Percentiles rank a stretch among this genome's conserved stretches.
phyloP scores from a whole-genome alignment of 2,329 filamentous ascomycete species.

The Tympanopsis confertula region DNA sequence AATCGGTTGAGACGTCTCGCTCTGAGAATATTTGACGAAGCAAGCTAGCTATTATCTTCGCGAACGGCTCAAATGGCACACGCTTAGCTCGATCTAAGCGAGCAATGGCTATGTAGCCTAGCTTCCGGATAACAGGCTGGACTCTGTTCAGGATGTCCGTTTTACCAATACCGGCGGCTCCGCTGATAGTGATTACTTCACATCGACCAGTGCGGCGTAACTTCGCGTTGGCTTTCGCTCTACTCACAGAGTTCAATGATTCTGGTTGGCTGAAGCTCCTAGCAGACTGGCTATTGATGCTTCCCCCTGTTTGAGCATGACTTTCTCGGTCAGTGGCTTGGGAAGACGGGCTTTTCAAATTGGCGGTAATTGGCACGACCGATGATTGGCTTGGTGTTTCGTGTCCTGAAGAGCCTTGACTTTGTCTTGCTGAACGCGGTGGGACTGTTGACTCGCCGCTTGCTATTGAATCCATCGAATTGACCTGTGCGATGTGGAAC shows the following conservation, averaged over 20 bases:
- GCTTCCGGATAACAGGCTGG: conserved; percentile 39
- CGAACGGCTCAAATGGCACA: conserved; percentile 48
- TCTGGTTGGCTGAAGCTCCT: no score
- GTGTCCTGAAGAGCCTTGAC: no score
- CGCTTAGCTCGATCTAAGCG: conserved; percentile 47
- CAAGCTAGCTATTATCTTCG: conserved; percentile 44
- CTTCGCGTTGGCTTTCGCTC: conserved; percentile 30
- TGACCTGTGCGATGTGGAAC: conserved; percentile 14
- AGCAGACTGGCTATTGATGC: no score
- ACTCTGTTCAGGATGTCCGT: conserved; percentile 46
- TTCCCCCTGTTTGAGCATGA: conserved; percentile 15
- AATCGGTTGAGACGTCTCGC: conserved; percentile 46
- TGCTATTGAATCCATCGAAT: conserved; percentile 19
- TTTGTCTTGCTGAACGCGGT: conserved; percentile 16
- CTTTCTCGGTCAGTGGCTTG: conserved; percentile 24
- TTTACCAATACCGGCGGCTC: conserved; percentile 46
- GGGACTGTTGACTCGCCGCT: conserved; percentile 19
- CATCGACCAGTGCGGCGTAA: conserved; percentile 36
- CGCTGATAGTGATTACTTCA: conserved; percentile 45
- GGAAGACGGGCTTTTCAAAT: conserved; percentile 20
- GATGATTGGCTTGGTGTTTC: background rate
- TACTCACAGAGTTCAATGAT: conserved; percentile 5
- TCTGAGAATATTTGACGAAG: conserved; percentile 56
- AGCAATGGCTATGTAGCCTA: conserved; percentile 47
- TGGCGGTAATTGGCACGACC: conserved; percentile 10